Conservation (phyloP, 1,284 basidiomycete genomes). For the Neolentinus lepideus region DNA sequence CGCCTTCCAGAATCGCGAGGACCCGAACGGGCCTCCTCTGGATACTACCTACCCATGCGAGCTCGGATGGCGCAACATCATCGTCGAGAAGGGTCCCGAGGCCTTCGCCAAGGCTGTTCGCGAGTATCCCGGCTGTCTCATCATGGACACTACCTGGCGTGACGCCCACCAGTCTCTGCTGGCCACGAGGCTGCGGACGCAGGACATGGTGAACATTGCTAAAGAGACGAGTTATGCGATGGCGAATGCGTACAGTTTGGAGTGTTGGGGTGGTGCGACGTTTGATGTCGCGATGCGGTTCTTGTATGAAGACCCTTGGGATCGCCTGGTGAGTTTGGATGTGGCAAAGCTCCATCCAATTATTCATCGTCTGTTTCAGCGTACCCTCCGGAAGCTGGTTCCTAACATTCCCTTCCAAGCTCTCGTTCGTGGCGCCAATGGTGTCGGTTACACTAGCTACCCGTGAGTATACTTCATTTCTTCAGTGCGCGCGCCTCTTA, state of each 20-base stretch:
- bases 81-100: conserved; percentile 96
- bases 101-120: conserved; percentile 98
- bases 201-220: conserved; percentile 98
- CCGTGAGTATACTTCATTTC: conserved; percentile 53
- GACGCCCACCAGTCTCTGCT: conserved; percentile 98
- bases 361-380: conserved; percentile 32
- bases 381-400: conserved; percentile 90
- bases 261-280: conserved; percentile 99
- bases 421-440: conserved; percentile 97
- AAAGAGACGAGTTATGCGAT: conserved; percentile 96
- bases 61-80: conserved; percentile 97
- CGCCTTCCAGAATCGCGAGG: conserved; percentile 71
- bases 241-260: conserved; percentile 92
- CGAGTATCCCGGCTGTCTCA: conserved; percentile 90
- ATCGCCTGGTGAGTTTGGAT: conserved; percentile 67
- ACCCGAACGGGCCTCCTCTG: conserved; percentile 66
- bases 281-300: conserved; percentile 99
- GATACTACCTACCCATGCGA: conserved; percentile 83
- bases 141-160: conserved; percentile 99
- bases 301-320: conserved; percentile 99
- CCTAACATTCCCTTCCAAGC: conserved; percentile 99
- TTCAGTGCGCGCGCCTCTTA: neutral
- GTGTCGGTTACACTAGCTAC: conserved; percentile 98
- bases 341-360: conserved; percentile 1
- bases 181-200: conserved; percentile 93